Percentiles rank a stretch among this genome's conserved stretches.
phyloP scores from a whole-genome alignment of 2,329 filamentous ascomycete species.

The Microdochium bolleyi region DNA sequence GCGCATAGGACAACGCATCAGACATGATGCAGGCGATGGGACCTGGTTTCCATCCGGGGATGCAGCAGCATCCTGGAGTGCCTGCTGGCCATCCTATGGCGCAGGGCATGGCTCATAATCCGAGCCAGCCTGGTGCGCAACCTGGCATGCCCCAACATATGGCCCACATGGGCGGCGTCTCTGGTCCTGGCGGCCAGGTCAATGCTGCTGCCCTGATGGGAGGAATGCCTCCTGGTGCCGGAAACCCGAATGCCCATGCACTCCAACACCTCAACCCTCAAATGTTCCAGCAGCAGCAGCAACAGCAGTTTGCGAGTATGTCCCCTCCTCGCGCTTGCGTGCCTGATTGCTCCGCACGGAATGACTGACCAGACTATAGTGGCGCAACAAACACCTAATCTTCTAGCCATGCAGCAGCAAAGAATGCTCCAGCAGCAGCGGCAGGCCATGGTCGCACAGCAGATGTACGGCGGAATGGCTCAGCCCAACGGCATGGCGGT shows the following conservation, averaged over 20 bases:
- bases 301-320: slow-evolving; percentile 27
- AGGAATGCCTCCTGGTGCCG: slow-evolving; percentile 62
- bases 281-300: slow-evolving; percentile 48
- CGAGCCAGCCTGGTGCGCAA: slow-evolving; percentile 61
- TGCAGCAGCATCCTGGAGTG: slow-evolving; percentile 64
- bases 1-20: slow-evolving; percentile 25
- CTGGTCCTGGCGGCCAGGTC: slow-evolving; percentile 63
- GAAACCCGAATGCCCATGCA: slow-evolving; percentile 58
- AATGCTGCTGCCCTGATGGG: slow-evolving; percentile 69
- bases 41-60: slow-evolving; percentile 59
- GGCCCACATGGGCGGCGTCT: slow-evolving; percentile 58
- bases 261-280: slow-evolving; percentile 65
- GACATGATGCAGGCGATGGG: slow-evolving; percentile 66
- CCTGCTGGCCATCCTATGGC: slow-evolving; percentile 57
- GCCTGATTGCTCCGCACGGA: slow-evolving; percentile 5
- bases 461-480: slow-evolving; percentile 13
- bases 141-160: slow-evolving; percentile 62
- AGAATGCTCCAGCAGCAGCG: slow-evolving; percentile 12
- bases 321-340: slow-evolving; percentile 6
- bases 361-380: slow-evolving; percentile 5
- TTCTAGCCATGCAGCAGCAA: slow-evolving; percentile 14
- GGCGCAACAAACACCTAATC: slow-evolving; percentile 7
- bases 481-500: slow-evolving; percentile 27
- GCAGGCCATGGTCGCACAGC: slow-evolving; percentile 20
- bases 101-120: slow-evolving; percentile 57